Base-by-base conservation (phyloP, 1,139 yeast species). In the Suhomyces anneliseae region DNA sequence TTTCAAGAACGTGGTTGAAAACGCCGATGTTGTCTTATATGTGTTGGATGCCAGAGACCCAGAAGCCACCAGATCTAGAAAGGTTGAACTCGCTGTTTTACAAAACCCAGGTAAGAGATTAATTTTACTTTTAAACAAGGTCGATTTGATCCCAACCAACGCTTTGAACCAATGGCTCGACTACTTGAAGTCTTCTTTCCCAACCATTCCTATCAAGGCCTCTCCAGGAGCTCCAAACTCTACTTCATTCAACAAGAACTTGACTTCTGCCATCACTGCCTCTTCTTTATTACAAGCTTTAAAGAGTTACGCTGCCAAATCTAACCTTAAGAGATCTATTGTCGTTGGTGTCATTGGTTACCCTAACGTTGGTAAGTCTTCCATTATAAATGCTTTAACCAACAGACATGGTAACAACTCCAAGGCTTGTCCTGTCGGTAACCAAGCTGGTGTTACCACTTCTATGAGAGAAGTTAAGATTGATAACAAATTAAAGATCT, bases 31-130 rank as follows among this genome's bases (percentile, higher is more conserved):
- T 48, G 77, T 93, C 29, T 75, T 93, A 47, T 93, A 95, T 59
- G 97, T 93, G 24, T 74, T 93, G 61, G 99, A 93, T 70, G 97
- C 99, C 3, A 84, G 99, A 68, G 97, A 93, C 68, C 99, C 99
- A 44, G 97, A 89, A 66, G 84, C 92, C 33, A 93, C 99, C 6
- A 82, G 99, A 64, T 90, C 97, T 10, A 82, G 84, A 64, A 89
- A 83, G 63, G 95, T 93, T 36, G 99, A 93, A 72, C 87, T 89
- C 63, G 89, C 95, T 1, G 92, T 93, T 36, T 72, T 92, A 52
- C 87, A 87, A 60, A 81, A 83, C 56, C 71, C 76, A 15, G 88
- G 88, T 49, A 93, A 93, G 69, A 82, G 97, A 64, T 77, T 95
- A 55, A 86, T 93, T 47, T 81, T 90, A 58, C 81, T 93, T 36